phyloP scores from a whole-genome alignment of 164 flowering plant species.

The Berberis vulgaris region DNA sequence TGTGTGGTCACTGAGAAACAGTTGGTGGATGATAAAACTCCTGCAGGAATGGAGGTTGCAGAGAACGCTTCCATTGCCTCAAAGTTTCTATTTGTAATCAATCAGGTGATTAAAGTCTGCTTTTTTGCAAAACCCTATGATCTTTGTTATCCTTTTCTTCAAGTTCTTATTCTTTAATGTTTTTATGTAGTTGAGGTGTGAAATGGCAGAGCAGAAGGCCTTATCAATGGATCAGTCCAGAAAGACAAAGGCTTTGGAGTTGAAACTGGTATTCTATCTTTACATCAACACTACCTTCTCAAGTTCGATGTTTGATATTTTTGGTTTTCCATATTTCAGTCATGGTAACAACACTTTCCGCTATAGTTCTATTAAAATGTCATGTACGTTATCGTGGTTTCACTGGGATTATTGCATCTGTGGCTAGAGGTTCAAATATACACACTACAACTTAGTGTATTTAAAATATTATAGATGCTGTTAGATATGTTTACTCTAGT shows the following conservation, averaged over 20 bases:
- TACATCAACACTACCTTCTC: not conserved
- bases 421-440: too few species aligned
- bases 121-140: not conserved
- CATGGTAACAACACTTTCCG: too few species aligned
- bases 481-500: too few species aligned
- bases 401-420: too few species aligned
- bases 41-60: not conserved
- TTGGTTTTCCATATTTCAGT: too few species aligned
- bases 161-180: not conserved
- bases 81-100: constrained; percentile 20
- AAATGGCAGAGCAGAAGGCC: constrained; percentile 42
- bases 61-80: constrained; percentile 10
- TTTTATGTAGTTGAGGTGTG: constrained; percentile 42
- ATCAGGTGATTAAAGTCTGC: constrained; percentile 32
- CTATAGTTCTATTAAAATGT: too few species aligned
- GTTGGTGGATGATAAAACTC: not conserved
- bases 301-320: not conserved
- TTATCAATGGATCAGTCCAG: constrained; percentile 30
- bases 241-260: constrained; percentile 37
- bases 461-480: too few species aligned
- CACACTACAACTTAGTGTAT: too few species aligned
- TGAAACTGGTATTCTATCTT: constrained; percentile 50
- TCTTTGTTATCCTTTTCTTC: not conserved
- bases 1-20: not conserved
- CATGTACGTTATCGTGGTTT: too few species aligned